Base-by-base conservation (phyloP, 306 rosid species). In the Corylus avellana region DNA sequence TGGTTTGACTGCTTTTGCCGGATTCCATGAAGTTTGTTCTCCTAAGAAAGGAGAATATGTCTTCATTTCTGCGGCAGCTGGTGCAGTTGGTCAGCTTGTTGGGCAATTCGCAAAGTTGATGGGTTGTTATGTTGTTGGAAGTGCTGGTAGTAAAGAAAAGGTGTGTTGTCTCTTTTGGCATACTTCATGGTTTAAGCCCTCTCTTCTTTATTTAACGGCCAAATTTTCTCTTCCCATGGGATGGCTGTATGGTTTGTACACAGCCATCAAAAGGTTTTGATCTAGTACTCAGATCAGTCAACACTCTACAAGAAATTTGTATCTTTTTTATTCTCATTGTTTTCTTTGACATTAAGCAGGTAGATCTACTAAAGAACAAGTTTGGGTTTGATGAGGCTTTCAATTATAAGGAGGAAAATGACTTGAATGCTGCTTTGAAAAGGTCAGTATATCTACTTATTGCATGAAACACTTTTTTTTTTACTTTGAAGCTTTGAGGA, bases 61-160 rank as follows among this genome's bases (percentile, higher is more conserved):
- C 72, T 81, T 81, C 37, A 18, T 85, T 54, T 85, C 85, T 17
- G 79, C 83, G 0, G 88, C 88, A 35, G 69, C 82, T 59, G 85
- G 88, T 16, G 88, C 83, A 8, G 75, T 81, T 7, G 88, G 88
- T 58, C 83, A 85, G 70, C 58, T 81, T 2, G 88, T 81, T 37
- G 88, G 85, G n/a, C 88, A 85, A n/a, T 67, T 67, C 3, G 72
- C 51, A 18, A 67, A 67, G 50, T 67, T 67, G 50, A 67, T 67
- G 72, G 50, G 42, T 67, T 39, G 72, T 50, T 37, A 39, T 67
- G 72, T 67, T 67, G 72, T 39, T 67, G 72, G 72, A 67, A 67
- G 29, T 67, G 72, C 16, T 37, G 50, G 51, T 39, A 67, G 51
- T 67, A 37, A 39, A 39, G 72, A 67, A 67, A 67, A 39, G 7